Percentiles rank a stretch among this genome's conserved stretches.
Evolutionary conservation across 2,329 filamentous ascomycete species (phyloP).

Genomic region (Trichoderma polysporum): DNA sequence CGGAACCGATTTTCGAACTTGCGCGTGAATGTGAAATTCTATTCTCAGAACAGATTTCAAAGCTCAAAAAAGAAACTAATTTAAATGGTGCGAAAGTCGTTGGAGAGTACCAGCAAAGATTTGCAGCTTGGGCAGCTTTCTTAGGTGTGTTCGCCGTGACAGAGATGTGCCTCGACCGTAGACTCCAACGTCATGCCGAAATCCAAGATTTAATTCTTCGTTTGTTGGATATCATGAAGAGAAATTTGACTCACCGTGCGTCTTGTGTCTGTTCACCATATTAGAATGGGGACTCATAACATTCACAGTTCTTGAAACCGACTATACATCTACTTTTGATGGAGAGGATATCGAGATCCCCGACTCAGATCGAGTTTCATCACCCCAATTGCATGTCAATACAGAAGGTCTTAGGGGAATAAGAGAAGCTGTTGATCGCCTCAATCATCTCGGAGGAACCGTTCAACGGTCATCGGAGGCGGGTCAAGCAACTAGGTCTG

Average conservation of each 20-base stretch:
- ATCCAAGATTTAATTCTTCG: conserved; percentile 17
- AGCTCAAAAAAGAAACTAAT: neutral
- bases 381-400: neutral
- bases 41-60: neutral
- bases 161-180: conserved; percentile 19
- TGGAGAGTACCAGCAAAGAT: conserved; percentile 17
- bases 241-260: conserved; percentile 15
- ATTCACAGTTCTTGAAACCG: neutral
- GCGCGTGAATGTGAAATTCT: neutral
- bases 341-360: neutral
- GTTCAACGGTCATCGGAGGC: conserved; percentile 5
- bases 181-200: neutral
- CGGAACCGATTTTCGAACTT: neutral
- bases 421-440: conserved; percentile 2
- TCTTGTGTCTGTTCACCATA: neutral
- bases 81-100: conserved; percentile 7
- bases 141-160: conserved; percentile 14
- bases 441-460: conserved; percentile 14
- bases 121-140: conserved; percentile 19
- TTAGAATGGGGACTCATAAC: neutral
- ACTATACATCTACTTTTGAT: too few relatives aligned
- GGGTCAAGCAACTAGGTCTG: neutral
- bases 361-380: neutral
- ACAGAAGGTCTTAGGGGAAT: conserved; percentile 4
- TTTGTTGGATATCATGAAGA: conserved; percentile 12